Conservation (phyloP, 176 grass and related monocot genomes). For the Urochloa ruziziensis region DNA sequence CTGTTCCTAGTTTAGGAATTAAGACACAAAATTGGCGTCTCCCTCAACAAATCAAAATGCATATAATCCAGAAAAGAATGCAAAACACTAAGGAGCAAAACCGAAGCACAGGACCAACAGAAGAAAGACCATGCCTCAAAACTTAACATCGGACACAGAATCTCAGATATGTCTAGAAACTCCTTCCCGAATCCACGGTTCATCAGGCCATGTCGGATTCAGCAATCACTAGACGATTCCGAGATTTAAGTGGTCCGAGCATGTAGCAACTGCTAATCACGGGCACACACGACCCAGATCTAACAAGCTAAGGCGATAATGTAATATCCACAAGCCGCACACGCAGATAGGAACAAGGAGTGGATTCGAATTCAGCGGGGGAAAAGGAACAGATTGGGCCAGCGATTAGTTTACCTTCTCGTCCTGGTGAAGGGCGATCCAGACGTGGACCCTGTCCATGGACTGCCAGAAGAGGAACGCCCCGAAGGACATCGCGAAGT, state of each 20-base stretch:
- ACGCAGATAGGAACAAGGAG: not conserved
- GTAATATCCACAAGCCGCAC: not conserved
- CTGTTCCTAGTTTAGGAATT: not conserved
- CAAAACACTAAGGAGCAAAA: not conserved
- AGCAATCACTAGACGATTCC: not conserved
- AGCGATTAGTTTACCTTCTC: constrained; percentile 62
- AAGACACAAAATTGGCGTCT: not conserved
- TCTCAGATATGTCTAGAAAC: not conserved
- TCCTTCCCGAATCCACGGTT: not conserved
- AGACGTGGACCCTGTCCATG: constrained; percentile 88
- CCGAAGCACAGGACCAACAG: not conserved
- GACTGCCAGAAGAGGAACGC: constrained; percentile 98
- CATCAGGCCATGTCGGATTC: not conserved
- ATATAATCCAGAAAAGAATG: not conserved
- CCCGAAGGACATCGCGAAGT: constrained; percentile 87
- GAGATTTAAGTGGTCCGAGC: not conserved
- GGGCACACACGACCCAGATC: not conserved
- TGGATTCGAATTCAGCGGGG: not conserved
- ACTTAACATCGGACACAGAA: not conserved
- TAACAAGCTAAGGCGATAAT: not conserved
- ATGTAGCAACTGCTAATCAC: constrained; percentile 2
- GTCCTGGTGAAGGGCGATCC: constrained; percentile 95
- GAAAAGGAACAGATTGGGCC: not conserved
- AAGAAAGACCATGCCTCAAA: not conserved
- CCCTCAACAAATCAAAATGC: not conserved